Conservation (phyloP, 108 stramenopile genomes). For the Pseudonitzschia multiseries region DNA sequence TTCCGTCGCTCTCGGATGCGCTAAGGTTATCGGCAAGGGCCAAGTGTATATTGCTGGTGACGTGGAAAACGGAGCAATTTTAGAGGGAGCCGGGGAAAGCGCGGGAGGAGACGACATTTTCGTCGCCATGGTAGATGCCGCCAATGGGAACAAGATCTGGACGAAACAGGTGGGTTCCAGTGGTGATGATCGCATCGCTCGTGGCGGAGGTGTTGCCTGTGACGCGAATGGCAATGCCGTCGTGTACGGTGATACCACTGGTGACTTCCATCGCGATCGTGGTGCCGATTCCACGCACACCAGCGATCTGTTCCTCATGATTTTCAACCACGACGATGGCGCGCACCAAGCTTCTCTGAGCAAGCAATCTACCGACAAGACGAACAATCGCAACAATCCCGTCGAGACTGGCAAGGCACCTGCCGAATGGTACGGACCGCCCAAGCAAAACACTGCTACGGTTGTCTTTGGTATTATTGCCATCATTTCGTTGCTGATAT, state of each 20-base stretch:
- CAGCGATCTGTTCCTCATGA: constrained; percentile 31
- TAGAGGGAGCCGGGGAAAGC: constrained; percentile 12
- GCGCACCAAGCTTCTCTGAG: constrained; percentile 9
- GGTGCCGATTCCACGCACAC: constrained; percentile 6
- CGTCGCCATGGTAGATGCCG: constrained; percentile 32
- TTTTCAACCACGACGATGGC: constrained; percentile 26
- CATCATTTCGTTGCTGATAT: not conserved
- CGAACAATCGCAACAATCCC: not conserved
- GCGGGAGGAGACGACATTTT: constrained; percentile 53
- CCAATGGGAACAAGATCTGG: constrained; percentile 35
- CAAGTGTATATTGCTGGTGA: constrained; percentile 31
- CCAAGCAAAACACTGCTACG: not conserved
- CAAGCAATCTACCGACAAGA: not conserved
- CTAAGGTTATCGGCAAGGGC: constrained; percentile 11
- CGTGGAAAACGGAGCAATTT: constrained; percentile 34
- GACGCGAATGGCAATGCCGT: constrained; percentile 51
- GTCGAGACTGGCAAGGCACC: not conserved
- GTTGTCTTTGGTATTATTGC: not conserved
- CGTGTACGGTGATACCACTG: constrained; percentile 47
- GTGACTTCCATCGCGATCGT: constrained; percentile 40
- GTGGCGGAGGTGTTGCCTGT: constrained; percentile 32
- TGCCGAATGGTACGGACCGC: constrained; percentile 1
- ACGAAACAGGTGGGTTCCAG: constrained; percentile 48
- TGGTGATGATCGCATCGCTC: constrained; percentile 46
- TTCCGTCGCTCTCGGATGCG: constrained; percentile 26